Conservation (phyloP, 2,329 filamentous ascomycete species). For the Bipolaris oryzae region DNA sequence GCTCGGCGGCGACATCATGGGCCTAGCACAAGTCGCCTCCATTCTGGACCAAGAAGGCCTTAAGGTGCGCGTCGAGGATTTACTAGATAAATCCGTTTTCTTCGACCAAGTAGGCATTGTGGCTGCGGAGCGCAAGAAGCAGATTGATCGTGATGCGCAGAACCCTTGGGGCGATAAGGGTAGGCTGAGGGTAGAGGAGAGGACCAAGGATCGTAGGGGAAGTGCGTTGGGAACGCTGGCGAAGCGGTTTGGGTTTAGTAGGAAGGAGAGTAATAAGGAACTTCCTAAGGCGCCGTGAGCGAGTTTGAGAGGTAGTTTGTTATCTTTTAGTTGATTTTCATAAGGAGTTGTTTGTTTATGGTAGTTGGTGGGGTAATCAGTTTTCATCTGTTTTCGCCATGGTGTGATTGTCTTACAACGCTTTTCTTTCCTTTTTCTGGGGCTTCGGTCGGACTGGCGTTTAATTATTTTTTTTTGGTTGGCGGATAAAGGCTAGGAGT, state of each 20-base stretch:
- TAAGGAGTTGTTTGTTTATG: not conserved
- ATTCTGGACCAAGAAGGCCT: constrained; percentile 38
- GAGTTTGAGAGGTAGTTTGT: not conserved
- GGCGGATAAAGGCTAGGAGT: too few relatives aligned
- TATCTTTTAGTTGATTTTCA: not conserved
- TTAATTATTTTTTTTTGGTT: too few relatives aligned
- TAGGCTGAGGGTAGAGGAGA: constrained; percentile 19
- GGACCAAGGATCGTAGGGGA: constrained; percentile 16
- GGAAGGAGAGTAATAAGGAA: constrained; percentile 21
- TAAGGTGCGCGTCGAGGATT: constrained; percentile 38
- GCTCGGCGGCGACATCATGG: constrained; percentile 45
- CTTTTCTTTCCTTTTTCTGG: too few relatives aligned
- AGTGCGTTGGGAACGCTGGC: constrained; percentile 16
- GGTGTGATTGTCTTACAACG: too few relatives aligned
- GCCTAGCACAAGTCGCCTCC: constrained; percentile 38
- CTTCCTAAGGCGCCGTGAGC: not conserved
- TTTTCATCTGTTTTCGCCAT: too few relatives aligned
- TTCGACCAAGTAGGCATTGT: constrained; percentile 38
- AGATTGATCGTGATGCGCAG: constrained; percentile 34
- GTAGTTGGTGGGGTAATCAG: too few relatives aligned
- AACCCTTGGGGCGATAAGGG: constrained; percentile 42
- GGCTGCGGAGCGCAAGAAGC: constrained; percentile 33
- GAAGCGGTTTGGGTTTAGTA: constrained; percentile 31
- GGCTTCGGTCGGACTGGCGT: too few relatives aligned
- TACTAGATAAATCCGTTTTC: constrained; percentile 40